Conservation (phyloP, 768 basidiomycete genomes). For the Amanita molliuscula region DNA sequence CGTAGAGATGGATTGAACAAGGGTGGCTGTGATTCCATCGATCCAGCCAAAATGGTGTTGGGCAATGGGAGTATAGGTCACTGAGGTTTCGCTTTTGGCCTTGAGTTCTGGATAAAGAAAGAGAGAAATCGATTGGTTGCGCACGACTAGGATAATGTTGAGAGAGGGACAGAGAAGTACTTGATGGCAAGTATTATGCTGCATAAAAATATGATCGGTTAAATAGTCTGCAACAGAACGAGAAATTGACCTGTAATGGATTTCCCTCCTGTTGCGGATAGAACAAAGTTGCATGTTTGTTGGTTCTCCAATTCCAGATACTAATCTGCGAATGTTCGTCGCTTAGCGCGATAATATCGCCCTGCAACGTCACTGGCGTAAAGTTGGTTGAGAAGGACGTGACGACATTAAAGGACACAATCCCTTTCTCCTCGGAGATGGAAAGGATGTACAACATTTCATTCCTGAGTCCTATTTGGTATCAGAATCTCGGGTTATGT, state of each 20-base stretch:
- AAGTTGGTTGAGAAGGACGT: slow-evolving; percentile 28
- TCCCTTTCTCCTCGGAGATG: slow-evolving; percentile 9
- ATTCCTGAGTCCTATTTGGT: slow-evolving; percentile 14
- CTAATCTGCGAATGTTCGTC: slow-evolving; percentile 40
- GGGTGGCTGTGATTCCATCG: slow-evolving; percentile 40
- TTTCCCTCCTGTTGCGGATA: slow-evolving; percentile 20
- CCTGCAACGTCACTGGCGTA: slow-evolving; percentile 37
- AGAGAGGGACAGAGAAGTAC: slow-evolving; percentile 30
- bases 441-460: slow-evolving; percentile 24
- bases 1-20: slow-evolving; percentile 7
- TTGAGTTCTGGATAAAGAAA: slow-evolving; percentile 38
- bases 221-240: not conserved
- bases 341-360: slow-evolving; percentile 42
- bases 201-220: not conserved
- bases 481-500: slow-evolving; percentile 10
- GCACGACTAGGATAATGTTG: slow-evolving; percentile 41
- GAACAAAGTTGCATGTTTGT: slow-evolving; percentile 34
- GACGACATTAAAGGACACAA: slow-evolving; percentile 19
- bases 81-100: slow-evolving; percentile 6
- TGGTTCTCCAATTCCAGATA: slow-evolving; percentile 46
- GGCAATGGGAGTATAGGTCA: slow-evolving; percentile 26
- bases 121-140: slow-evolving; percentile 47
- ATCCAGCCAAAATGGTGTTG: slow-evolving; percentile 58
- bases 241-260: slow-evolving; percentile 18
- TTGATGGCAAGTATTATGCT: slow-evolving; percentile 44